Evolutionary conservation across 345 rosid genomes (phyloP).

Genomic region (Gossypium longicalyx): DNA sequence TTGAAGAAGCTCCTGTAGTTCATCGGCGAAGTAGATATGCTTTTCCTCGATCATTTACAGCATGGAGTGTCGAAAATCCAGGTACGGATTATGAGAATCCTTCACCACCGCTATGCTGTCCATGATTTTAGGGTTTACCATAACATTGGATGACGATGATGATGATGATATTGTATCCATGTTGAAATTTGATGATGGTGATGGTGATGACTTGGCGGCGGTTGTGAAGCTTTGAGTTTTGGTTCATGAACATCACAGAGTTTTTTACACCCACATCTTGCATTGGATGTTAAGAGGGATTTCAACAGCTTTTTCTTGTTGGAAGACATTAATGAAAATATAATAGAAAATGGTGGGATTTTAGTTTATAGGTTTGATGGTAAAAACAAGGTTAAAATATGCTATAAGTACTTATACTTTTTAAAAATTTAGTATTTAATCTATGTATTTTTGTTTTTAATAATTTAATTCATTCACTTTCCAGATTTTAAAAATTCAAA

Average conservation of each 20-base stretch:
- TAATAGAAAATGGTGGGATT: neutral
- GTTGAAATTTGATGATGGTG: neutral
- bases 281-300: neutral
- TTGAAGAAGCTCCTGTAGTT: constrained; percentile 48
- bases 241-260: constrained; percentile 26
- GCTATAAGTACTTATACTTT: no score
- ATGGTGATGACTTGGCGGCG: no score
- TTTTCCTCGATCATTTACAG: constrained; percentile 48
- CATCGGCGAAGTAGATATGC: constrained; percentile 33
- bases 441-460: no score
- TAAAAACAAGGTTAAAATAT: no score
- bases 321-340: constrained; percentile 14
- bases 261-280: constrained; percentile 21
- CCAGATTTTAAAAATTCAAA: no score
- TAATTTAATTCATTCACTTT: no score
- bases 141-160: neutral
- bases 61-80: constrained; percentile 55
- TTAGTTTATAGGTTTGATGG: no score
- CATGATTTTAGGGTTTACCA: constrained; percentile 26
- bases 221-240: neutral
- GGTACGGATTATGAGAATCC: constrained; percentile 44
- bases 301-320: neutral
- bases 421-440: no score
- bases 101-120: constrained; percentile 45
- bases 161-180: constrained; percentile 15